These are phyloP conservation scores for cucumber (Cucumis sativus) DNA, from an alignment of 306 rosid species.

Conservation along the genomic window Cucumber_9930_V3 NC_026660.2:28358501-28359000, in stretches of 20 bases:
- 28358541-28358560: not conserved
- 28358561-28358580: not conserved
- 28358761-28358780: not conserved
- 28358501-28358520: conserved; percentile 19
- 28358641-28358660: not conserved
- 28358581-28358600: conserved; percentile 3
- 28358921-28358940: no score
- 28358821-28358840: not conserved
- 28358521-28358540: not conserved
- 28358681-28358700: no score
- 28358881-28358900: no score
- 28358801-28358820: not conserved
- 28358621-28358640: not conserved
- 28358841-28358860: not conserved
- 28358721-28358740: not conserved
- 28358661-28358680: not conserved
- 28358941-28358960: no score
- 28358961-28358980: no score
- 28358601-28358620: not conserved
- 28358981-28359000: not conserved
- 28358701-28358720: not conserved
- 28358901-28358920: no score
- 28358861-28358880: no score
- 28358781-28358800: not conserved
- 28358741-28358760: no score